Evolutionary conservation across 208 protist species (phyloP).

Genomic region (Trypanosoma theileri): DNA sequence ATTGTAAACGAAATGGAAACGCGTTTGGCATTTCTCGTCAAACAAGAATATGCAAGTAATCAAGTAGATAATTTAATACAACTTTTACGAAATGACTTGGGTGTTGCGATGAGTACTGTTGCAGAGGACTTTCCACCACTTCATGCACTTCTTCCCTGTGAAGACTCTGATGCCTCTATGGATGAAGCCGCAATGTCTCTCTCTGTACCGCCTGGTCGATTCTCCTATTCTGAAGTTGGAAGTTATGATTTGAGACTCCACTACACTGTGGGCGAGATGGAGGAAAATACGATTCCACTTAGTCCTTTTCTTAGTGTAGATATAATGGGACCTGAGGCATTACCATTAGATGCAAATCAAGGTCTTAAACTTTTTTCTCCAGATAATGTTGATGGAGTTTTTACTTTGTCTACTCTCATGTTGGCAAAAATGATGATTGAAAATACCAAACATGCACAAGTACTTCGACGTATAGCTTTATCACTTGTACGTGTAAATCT

Average conservation of each 20-base stretch:
- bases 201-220: background rate
- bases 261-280: background rate
- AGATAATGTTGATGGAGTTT: slow-evolving; percentile 3
- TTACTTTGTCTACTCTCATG: slow-evolving; percentile 19
- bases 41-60: background rate
- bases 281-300: background rate
- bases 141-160: slow-evolving; percentile 5
- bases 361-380: background rate
- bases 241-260: no score
- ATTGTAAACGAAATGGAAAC: slow-evolving; percentile 3
- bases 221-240: background rate
- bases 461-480: slow-evolving; percentile 6
- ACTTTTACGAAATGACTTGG: slow-evolving; percentile 2
- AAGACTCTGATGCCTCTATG: background rate
- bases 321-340: background rate
- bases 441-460: background rate
- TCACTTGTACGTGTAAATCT: slow-evolving; percentile 7
- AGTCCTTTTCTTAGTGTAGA: slow-evolving; percentile 5
- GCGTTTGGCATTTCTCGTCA: background rate
- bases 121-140: background rate
- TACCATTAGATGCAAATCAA: background rate
- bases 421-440: slow-evolving; percentile 22
- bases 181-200: background rate
- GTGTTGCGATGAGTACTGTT: background rate
- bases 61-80: background rate